Conservation (phyloP, 2,329 filamentous ascomycete species). For the Lecanicillium sp. region DNA sequence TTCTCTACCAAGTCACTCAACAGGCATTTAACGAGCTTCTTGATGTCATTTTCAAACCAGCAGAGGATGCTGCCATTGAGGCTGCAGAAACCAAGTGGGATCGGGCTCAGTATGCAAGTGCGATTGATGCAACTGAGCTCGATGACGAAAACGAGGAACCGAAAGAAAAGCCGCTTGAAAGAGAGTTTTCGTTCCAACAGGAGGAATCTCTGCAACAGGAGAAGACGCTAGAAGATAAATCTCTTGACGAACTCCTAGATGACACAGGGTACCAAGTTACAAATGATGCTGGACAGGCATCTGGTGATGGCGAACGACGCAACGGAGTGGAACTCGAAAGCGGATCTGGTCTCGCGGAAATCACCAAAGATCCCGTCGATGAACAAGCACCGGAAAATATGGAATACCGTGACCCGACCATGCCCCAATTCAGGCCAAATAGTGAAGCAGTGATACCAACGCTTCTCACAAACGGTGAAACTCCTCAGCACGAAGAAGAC, state of each 20-base stretch:
- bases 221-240: slow-evolving; percentile 13
- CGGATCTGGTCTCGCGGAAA: slow-evolving; percentile 15
- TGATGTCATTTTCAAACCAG: slow-evolving; percentile 73
- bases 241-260: slow-evolving; percentile 29
- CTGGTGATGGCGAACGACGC: slow-evolving; percentile 24
- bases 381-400: slow-evolving; percentile 10
- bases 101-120: slow-evolving; percentile 47
- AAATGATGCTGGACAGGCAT: slow-evolving; percentile 33
- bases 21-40: slow-evolving; percentile 87
- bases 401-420: slow-evolving; percentile 47
- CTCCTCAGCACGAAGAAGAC: not conserved
- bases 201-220: slow-evolving; percentile 17
- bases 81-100: slow-evolving; percentile 54
- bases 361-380: slow-evolving; percentile 11
- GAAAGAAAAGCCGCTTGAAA: slow-evolving; percentile 5
- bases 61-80: slow-evolving; percentile 67
- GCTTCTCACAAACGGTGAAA: not conserved
- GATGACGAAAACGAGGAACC: slow-evolving; percentile 14
- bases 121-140: slow-evolving; percentile 33
- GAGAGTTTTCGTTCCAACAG: slow-evolving; percentile 7
- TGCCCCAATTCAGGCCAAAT: slow-evolving; percentile 63
- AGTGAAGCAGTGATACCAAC: slow-evolving; percentile 15
- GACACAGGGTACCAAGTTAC: slow-evolving; percentile 35
- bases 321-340: slow-evolving; percentile 25
- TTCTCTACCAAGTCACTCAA: slow-evolving; percentile 85